Percentiles rank a stretch among this genome's conserved stretches.
These are phyloP conservation scores for Russula dissimulans DNA, from an alignment of 768 basidiomycete genomes.

Conservation along the genomic window DNA sequence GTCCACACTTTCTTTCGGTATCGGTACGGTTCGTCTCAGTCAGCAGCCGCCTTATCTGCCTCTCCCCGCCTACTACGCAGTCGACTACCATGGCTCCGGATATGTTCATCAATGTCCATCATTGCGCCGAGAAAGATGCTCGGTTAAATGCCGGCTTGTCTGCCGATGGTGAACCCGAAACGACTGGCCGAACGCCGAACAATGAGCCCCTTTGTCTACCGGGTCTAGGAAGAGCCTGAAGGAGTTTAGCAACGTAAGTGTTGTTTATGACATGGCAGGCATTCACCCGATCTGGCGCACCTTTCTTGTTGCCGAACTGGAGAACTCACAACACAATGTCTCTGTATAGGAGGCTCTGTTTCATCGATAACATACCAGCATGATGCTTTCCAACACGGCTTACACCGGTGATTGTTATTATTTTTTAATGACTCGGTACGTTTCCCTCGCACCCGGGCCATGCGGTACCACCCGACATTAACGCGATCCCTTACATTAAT, in stretches of 20 bases:
- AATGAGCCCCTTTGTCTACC: neutral
- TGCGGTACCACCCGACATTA: neutral
- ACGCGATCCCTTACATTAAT: neutral
- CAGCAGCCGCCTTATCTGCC: neutral
- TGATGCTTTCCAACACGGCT: neutral
- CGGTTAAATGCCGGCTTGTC: neutral
- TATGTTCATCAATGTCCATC: neutral
- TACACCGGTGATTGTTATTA: neutral
- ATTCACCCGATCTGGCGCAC: neutral
- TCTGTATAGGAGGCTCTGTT: neutral
- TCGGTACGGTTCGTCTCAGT: neutral
- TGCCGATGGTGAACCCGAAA: neutral
- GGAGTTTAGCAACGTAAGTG: neutral
- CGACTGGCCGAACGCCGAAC: neutral
- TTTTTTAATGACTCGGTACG: neutral
- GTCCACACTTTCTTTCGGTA: neutral
- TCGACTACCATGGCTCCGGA: neutral
- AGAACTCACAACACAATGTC: neutral
- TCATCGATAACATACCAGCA: neutral
- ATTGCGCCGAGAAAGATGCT: neutral
- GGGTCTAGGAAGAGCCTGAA: neutral
- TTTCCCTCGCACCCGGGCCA: neutral
- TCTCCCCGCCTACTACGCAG: neutral
- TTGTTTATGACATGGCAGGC: neutral
- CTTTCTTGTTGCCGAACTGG: neutral